Evolutionary conservation across 1,284 basidiomycete genomes (phyloP), one percentile per base, ranked within the genome.

Genomic region (Pisolithus thermaeus): DNA sequence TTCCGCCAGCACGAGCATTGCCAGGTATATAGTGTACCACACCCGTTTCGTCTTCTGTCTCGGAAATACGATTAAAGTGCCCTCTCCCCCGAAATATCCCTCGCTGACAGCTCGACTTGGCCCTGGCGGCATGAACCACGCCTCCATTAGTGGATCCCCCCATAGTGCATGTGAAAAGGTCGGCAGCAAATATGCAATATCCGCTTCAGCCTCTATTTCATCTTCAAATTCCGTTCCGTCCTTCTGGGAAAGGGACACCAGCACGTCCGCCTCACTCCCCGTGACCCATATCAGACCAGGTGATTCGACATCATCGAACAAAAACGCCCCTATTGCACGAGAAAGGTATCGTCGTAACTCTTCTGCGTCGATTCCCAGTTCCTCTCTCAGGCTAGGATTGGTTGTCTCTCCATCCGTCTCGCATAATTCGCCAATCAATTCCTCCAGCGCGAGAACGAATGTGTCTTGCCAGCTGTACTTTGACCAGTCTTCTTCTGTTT

Each of bases 221-320:
- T 11, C 43, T 36, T 36, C 49, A 18, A 18, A 37, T 32, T 51
- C 56, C 27, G 39, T 39, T 14, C 14, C 50, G 45, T 35, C 41
- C 20, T 32, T 22, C 7, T 50, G 36, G 8, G 60, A 58, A 35
- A 70, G 46, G 7, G 63, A 62, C 43, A 83, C 66, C 53, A 76
- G 69, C 8, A 80, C 70, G 48, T 82, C 76, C 37, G 80, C 73
- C 18, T 78, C 77, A n/a, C 75, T 75, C 1, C 77, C 80, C 3
- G 80, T 78, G 57, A 83, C 74, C 73, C 79, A 81, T 25, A 86
- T 64, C 16, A 88, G 69, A 4, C 79, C 78, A 7, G 86, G 84
- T 5, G 81, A 81, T 52, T 85, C 81, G 50, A 80, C 83, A 54
- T 88, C 87, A 57, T 87, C 84, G 58, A 88, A 89, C 7, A 89